Conservation (phyloP, 352 stramenopile genomes). For the Thalassiosira allenii region DNA sequence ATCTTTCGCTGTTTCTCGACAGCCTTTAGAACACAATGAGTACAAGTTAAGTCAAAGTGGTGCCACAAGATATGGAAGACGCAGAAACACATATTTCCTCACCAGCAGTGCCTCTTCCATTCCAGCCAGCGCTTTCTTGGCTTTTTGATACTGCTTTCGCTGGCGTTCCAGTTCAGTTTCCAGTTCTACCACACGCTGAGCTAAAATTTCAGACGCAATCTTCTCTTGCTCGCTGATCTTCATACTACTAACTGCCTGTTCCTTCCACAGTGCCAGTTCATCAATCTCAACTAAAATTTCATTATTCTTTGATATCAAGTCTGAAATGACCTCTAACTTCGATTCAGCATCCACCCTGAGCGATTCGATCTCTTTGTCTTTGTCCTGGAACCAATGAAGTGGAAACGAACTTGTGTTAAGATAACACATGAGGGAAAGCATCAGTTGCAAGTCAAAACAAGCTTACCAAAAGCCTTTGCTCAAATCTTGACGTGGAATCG, state of each 20-base stretch:
- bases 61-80: neutral
- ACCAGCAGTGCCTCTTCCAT: slow-evolving; percentile 51
- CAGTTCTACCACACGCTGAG: slow-evolving; percentile 18
- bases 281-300: slow-evolving; percentile 14
- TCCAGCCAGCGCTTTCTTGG: slow-evolving; percentile 26
- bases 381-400: no score
- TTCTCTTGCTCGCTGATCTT: slow-evolving; percentile 24
- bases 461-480: slow-evolving; percentile 19
- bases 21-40: slow-evolving; percentile 8
- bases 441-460: no score
- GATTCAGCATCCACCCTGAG: slow-evolving; percentile 15
- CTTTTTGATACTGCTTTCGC: slow-evolving; percentile 40
- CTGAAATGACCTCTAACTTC: slow-evolving; percentile 25
- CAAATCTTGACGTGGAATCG: slow-evolving; percentile 4
- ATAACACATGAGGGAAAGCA: no score
- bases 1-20: slow-evolving; percentile 44
- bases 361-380: slow-evolving; percentile 32
- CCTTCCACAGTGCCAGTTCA: slow-evolving; percentile 22
- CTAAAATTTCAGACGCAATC: slow-evolving; percentile 13
- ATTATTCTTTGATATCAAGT: slow-evolving; percentile 27
- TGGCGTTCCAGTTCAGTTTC: slow-evolving; percentile 30
- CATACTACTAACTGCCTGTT: slow-evolving; percentile 10
- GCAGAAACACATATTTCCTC: slow-evolving; percentile 1
- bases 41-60: slow-evolving; percentile 1
- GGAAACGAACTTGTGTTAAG: no score